Evolutionary conservation across 78 protist species (phyloP).

Genomic region (Guillardia theta): DNA sequence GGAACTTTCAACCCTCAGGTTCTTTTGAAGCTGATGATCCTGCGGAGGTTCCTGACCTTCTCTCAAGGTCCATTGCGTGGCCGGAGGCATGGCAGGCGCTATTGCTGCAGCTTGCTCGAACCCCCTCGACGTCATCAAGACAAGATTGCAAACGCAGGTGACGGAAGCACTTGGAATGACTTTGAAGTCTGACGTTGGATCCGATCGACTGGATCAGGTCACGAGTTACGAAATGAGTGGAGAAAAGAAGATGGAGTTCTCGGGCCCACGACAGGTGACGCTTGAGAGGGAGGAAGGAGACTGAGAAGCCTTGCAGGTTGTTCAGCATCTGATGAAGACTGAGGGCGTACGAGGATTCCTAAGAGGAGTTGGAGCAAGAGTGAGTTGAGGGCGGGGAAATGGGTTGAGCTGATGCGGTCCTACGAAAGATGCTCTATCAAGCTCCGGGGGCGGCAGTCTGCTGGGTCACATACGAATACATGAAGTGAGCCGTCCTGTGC

Average conservation of each 20-base stretch:
- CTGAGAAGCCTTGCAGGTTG: too few relatives aligned
- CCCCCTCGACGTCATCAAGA: constrained; percentile 45
- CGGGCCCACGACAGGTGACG: too few relatives aligned
- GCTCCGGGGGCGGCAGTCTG: neutral
- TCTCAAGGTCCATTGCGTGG: neutral
- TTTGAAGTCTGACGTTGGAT: too few relatives aligned
- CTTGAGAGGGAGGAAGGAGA: too few relatives aligned
- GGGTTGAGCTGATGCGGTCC: neutral
- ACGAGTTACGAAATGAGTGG: too few relatives aligned
- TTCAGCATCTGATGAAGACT: neutral
- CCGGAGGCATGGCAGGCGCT: neutral
- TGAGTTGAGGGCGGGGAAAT: neutral
- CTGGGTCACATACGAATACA: neutral
- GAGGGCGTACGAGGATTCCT: neutral
- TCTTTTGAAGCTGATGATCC: neutral
- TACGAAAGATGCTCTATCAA: neutral
- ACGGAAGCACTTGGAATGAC: neutral
- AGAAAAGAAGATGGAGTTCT: neutral
- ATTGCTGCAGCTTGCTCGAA: neutral
- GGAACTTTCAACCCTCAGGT: neutral
- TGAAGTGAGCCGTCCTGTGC: neutral
- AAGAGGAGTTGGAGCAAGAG: neutral
- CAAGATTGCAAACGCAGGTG: constrained; percentile 24
- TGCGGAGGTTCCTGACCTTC: neutral
- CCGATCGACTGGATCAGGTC: too few relatives aligned